phyloP scores from a whole-genome alignment of 495 filamentous ascomycete species.

The Choiromyces venosus region DNA sequence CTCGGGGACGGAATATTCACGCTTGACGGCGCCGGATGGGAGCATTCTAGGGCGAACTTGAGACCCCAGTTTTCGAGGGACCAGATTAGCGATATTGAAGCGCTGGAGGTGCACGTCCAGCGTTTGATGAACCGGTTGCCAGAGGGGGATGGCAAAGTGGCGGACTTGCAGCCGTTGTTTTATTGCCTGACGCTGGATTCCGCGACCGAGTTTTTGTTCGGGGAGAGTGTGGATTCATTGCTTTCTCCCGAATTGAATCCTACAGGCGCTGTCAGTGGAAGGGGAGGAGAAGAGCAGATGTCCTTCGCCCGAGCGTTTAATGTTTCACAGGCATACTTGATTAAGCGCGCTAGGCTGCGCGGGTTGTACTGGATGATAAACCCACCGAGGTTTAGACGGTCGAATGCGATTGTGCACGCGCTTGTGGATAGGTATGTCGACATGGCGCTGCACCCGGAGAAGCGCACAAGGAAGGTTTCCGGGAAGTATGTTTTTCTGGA shows the following conservation, averaged over 20 bases:
- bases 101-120: slow-evolving; percentile 58
- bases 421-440: slow-evolving; percentile 53
- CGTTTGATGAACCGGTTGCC: slow-evolving; percentile 48
- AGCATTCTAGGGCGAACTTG: slow-evolving; percentile 57
- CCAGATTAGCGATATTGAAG: slow-evolving; percentile 56
- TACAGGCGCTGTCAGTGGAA: slow-evolving; percentile 17
- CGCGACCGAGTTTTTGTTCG: slow-evolving; percentile 69
- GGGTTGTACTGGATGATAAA: slow-evolving; percentile 51
- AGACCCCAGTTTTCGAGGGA: slow-evolving; percentile 59
- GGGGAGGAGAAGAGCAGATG: slow-evolving; percentile 31
- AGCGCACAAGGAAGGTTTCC: slow-evolving; percentile 12
- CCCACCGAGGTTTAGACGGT: slow-evolving; percentile 45
- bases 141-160: slow-evolving; percentile 47
- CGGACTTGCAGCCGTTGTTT: slow-evolving; percentile 64
- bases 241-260: slow-evolving; percentile 30
- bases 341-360: slow-evolving; percentile 46
- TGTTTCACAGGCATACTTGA: slow-evolving; percentile 47
- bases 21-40: slow-evolving; percentile 60
- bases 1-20: slow-evolving; percentile 69
- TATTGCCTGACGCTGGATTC: slow-evolving; percentile 63
- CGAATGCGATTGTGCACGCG: slow-evolving; percentile 48
- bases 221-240: slow-evolving; percentile 50
- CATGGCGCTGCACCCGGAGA: slow-evolving; percentile 32
- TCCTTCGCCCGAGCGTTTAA: slow-evolving; percentile 49
- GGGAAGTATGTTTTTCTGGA: slow-evolving; percentile 59